Evolutionary conservation across 352 stramenopile genomes (phyloP), one percentile per base, ranked within the genome.

Genomic region (Elongisporangium undulatum): DNA sequence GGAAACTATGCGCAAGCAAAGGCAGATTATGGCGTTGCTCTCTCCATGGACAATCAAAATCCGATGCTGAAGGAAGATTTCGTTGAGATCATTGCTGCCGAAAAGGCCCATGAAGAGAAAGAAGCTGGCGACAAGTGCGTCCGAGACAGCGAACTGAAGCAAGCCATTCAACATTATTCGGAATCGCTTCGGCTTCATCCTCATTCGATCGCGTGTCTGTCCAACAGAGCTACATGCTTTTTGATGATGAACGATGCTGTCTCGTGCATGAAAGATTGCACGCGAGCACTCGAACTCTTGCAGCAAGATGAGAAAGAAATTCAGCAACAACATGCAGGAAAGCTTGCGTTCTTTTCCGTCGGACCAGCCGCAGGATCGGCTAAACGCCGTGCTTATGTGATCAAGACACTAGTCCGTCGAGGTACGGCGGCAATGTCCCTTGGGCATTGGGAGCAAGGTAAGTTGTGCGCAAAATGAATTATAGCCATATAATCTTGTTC

Each of bases 11-110:
- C 62, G 9, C 62, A 89, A 54, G 79, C 76, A 20, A 92, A 92
- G 59, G 79, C 85, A 3, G 85, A 94, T 66, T 94, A 92, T 48
- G 82, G 82, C 21, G 81, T 91, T 21, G 82, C 85, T 2, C 69
- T 89, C 5, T 86, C 81, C 2, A 87, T 94, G 74, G 82, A 92
- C 54, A 79, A 64, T n/a, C 75, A 92, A 54, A 90, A 92, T 53
- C 50, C 62, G 17, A 68, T 77, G 26, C 70, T 92, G 6, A 72
- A 84, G 52, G 67, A 90, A 23, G 85, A 94, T 34, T 92, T 89
- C 48, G 54, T 74, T 23, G 69, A 89, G 63, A 71, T 94, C 41
- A 55, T 89, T 7, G 63, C 64, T 24, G 65, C 90, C 39, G 79
- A 89, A 38, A 79, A 76, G 38, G 80, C 80, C 0, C 61, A 86